phyloP scores from a whole-genome alignment of 2,329 filamentous ascomycete genomes.

The Ambrosiella cleistominuta region DNA sequence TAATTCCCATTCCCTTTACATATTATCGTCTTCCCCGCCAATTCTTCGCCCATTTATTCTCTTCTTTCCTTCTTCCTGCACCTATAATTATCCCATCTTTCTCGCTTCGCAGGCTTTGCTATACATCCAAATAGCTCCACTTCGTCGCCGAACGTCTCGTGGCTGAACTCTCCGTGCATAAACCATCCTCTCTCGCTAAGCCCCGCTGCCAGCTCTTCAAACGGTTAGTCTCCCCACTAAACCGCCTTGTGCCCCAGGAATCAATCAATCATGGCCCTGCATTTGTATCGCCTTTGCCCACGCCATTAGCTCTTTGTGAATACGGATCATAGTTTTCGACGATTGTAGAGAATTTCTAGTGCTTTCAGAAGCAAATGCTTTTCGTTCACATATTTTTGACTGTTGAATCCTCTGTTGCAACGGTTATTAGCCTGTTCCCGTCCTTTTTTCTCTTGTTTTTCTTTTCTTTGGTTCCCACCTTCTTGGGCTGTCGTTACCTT shows the following conservation, averaged over 20 bases:
- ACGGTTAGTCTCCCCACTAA: neutral
- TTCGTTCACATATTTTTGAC: too few relatives aligned
- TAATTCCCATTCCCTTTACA: neutral
- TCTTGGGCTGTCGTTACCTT: neutral
- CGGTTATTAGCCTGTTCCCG: neutral
- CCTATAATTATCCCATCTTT: neutral
- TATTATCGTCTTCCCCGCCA: neutral
- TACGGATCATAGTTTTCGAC: neutral
- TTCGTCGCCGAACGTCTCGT: neutral
- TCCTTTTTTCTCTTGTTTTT: neutral
- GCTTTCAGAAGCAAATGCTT: too few relatives aligned
- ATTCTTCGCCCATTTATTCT: neutral
- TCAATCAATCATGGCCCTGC: neutral
- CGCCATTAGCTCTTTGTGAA: neutral
- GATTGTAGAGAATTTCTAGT: neutral
- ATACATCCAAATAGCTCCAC: neutral
- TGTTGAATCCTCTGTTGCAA: too few relatives aligned
- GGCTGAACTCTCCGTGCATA: neutral
- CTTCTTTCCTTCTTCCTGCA: neutral
- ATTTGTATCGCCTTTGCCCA: neutral
- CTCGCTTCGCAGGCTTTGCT: neutral
- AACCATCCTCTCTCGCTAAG: neutral
- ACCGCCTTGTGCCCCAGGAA: neutral
- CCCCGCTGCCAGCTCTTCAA: neutral
- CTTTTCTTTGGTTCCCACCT: neutral